A percentile compares a stretch with the other conserved stretches of the same genome.
phyloP scores from a whole-genome alignment of 768 basidiomycete species.

The Russula foetens region DNA sequence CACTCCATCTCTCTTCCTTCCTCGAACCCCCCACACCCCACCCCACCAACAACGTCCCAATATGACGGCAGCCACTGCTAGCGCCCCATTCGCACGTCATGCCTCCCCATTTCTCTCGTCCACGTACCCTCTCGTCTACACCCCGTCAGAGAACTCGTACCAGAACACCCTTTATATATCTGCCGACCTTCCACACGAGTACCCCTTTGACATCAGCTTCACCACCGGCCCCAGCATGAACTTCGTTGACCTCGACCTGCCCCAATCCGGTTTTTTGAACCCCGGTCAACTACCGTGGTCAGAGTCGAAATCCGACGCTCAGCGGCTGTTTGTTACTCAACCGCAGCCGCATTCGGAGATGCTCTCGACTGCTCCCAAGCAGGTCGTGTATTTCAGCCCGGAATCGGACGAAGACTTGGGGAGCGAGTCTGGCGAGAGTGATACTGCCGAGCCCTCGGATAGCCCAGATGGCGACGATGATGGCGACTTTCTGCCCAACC shows the following conservation, averaged over 20 bases:
- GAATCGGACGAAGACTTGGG: conserved; percentile 13
- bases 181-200: conserved; percentile 8
- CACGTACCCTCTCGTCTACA: conserved; percentile 12
- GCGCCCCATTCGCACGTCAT: neutral
- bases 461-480: conserved; percentile 10
- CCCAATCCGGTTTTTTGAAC: conserved; percentile 7
- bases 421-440: conserved; percentile 18
- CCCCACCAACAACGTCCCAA: neutral
- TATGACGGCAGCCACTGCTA: conserved; percentile 3
- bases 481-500: conserved; percentile 12
- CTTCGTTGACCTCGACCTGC: conserved; percentile 9
- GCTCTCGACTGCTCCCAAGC: conserved; percentile 2
- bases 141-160: conserved; percentile 5
- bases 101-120: conserved; percentile 2
- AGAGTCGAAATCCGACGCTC: conserved; percentile 6
- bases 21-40: conserved; percentile 2
- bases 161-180: neutral
- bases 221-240: neutral
- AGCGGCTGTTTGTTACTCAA: conserved; percentile 7
- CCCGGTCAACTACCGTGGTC: conserved; percentile 14
- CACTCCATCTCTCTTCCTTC: conserved; percentile 1
- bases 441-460: conserved; percentile 12
- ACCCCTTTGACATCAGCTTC: conserved; percentile 14
- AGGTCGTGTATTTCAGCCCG: conserved; percentile 8
- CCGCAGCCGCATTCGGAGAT: conserved; percentile 5